Evolutionary conservation across 371 early-diverging fungal genomes (phyloP).

Genomic region (Mycotypha africana): DNA sequence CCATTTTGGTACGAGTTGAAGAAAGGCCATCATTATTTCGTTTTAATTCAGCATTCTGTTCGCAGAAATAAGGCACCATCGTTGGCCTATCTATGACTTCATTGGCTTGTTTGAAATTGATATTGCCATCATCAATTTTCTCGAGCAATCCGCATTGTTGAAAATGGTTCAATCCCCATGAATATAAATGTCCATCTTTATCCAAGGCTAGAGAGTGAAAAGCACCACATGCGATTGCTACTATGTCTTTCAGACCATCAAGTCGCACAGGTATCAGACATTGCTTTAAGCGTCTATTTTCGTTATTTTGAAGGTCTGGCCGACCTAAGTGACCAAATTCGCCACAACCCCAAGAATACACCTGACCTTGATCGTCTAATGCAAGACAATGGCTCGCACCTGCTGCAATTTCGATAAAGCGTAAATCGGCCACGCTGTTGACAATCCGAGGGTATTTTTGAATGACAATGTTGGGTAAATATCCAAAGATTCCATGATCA

Average conservation of each 20-base stretch:
- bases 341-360: constrained; percentile 91
- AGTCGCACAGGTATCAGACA: constrained; percentile 46
- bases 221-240: constrained; percentile 68
- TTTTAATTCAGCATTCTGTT: no score
- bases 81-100: no score
- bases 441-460: constrained; percentile 59
- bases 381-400: constrained; percentile 91
- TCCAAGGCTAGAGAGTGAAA: constrained; percentile 83
- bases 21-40: no score
- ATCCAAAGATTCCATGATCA: constrained; percentile 52
- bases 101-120: no score
- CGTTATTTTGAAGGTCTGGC: constrained; percentile 39
- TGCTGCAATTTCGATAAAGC: constrained; percentile 73
- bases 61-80: no score
- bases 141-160: constrained; percentile 71
- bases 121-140: no score
- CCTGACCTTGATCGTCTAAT: constrained; percentile 60
- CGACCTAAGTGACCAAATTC: constrained; percentile 87
- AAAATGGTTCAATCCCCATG: constrained; percentile 94
- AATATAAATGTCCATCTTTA: constrained; percentile 57
- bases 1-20: no score
- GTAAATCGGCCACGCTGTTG: constrained; percentile 18
- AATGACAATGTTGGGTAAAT: constrained; percentile 43
- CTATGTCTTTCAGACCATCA: constrained; percentile 50
- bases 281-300: constrained; percentile 6